Conservation (phyloP, 2,329 filamentous ascomycete genomes). For the Aspergillus novoparasiticus region DNA sequence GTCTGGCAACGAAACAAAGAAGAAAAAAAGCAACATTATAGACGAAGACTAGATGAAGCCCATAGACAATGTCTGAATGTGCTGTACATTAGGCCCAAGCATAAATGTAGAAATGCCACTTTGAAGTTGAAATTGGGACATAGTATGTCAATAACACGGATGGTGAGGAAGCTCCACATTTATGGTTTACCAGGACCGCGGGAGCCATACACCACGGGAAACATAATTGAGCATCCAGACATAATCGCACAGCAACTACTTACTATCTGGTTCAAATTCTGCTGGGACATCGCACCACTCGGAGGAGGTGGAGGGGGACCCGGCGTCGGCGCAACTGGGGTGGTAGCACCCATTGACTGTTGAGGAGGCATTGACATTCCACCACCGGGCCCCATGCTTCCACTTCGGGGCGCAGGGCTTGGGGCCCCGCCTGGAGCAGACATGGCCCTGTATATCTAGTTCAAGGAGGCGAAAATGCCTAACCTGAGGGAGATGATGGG, state of each 20-base stretch:
- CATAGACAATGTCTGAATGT: background rate
- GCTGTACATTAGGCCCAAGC: background rate
- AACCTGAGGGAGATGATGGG: background rate
- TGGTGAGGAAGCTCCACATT: background rate
- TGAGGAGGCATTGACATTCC: slow-evolving; percentile 51
- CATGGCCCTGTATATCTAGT: slow-evolving; percentile 32
- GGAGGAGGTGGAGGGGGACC: slow-evolving; percentile 36
- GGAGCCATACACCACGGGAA: background rate
- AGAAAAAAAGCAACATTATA: background rate
- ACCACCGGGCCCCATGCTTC: slow-evolving; percentile 50
- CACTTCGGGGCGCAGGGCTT: slow-evolving; percentile 52
- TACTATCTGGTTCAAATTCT: slow-evolving; percentile 95
- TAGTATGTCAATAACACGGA: background rate
- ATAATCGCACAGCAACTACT: slow-evolving; percentile 44
- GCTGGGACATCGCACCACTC: slow-evolving; percentile 66
- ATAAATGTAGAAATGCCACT: background rate
- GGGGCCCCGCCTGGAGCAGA: slow-evolving; percentile 50
- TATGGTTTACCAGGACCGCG: background rate
- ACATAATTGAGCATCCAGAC: background rate
- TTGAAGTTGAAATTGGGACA: background rate
- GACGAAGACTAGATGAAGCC: background rate
- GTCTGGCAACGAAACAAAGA: background rate
- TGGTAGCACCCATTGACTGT: slow-evolving; percentile 50
- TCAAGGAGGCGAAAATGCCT: slow-evolving; percentile 1
- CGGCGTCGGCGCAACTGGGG: slow-evolving; percentile 49